These are phyloP conservation scores for Aspergillus neotritici DNA, from an alignment of 2,329 filamentous ascomycete genomes.

Conservation along the genomic window DNA sequence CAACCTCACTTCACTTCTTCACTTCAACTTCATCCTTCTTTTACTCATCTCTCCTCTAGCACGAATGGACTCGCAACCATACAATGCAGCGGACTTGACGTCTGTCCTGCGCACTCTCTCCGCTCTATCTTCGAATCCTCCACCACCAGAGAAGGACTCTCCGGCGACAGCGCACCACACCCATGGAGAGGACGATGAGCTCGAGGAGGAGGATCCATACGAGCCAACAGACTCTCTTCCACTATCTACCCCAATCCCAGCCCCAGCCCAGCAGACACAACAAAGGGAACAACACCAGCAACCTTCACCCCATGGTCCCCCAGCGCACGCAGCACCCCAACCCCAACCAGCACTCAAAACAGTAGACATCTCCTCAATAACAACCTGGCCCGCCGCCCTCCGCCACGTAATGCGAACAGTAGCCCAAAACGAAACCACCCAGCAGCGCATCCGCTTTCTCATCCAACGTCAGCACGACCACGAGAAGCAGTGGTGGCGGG, in stretches of 20 bases:
- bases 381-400: conserved; percentile 48
- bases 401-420: conserved; percentile 48
- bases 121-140: conserved; percentile 16
- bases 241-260: conserved; percentile 1
- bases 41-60: not conserved
- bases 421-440: conserved; percentile 40
- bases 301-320: not conserved
- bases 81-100: conserved; percentile 33
- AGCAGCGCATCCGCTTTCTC: conserved; percentile 49
- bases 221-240: conserved; percentile 15
- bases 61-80: conserved; percentile 14
- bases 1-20: too few relatives aligned
- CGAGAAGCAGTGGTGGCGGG: conserved; percentile 57
- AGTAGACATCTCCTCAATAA: conserved; percentile 44
- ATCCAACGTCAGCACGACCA: conserved; percentile 59
- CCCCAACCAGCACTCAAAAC: conserved; percentile 5
- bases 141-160: not conserved
- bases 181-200: conserved; percentile 1
- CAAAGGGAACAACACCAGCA: too few relatives aligned
- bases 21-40: not conserved
- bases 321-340: not conserved
- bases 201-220: conserved; percentile 12
- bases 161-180: conserved; percentile 13
- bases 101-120: conserved; percentile 40
- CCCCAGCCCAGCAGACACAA: not conserved